Evolutionary conservation across 1,284 basidiomycete genomes (phyloP).

Genomic region (Cerioporus squamosus): DNA sequence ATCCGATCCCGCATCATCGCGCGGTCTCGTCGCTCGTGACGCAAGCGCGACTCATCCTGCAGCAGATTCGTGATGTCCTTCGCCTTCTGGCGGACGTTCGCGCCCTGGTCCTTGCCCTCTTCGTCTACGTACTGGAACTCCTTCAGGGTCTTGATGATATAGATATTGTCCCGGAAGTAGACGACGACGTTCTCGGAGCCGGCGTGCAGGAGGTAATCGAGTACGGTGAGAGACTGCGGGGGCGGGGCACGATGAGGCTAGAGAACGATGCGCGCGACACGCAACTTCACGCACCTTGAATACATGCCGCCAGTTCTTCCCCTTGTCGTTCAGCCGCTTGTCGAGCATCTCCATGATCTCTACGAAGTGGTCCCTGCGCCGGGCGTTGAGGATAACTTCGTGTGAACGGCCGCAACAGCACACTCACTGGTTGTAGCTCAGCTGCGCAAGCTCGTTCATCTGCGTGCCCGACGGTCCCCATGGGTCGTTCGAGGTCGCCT

Average conservation of each 20-base stretch:
- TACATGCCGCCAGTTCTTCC: conserved; percentile 99
- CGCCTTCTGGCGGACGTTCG: conserved; percentile 98
- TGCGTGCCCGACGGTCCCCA: conserved; percentile 98
- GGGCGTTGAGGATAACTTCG: not conserved
- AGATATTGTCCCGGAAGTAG: conserved; percentile 98
- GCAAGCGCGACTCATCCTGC: conserved; percentile 86
- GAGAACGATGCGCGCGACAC: not conserved
- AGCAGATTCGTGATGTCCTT: conserved; percentile 98
- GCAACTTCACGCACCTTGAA: conserved; percentile 78
- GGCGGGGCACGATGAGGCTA: conserved; percentile 1
- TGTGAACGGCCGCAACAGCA: not conserved
- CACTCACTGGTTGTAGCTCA: conserved; percentile 97
- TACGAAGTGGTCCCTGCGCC: conserved; percentile 90
- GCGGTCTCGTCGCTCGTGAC: conserved; percentile 84
- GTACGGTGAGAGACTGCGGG: conserved; percentile 90
- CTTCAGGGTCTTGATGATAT: conserved; percentile 98
- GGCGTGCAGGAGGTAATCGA: conserved; percentile 96
- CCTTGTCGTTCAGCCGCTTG: conserved; percentile 98
- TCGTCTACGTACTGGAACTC: conserved; percentile 99
- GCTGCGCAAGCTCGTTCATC: conserved; percentile 99
- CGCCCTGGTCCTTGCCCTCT: conserved; percentile 95
- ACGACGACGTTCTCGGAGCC: conserved; percentile 98
- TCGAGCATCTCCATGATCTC: conserved; percentile 99
- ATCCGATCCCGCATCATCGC: conserved; percentile 96
- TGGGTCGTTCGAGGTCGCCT: conserved; percentile 99